Evolutionary conservation across 1,284 basidiomycete species (phyloP), one percentile per base, ranked within the genome.

Genomic region (Naganishia liquefaciens): DNA sequence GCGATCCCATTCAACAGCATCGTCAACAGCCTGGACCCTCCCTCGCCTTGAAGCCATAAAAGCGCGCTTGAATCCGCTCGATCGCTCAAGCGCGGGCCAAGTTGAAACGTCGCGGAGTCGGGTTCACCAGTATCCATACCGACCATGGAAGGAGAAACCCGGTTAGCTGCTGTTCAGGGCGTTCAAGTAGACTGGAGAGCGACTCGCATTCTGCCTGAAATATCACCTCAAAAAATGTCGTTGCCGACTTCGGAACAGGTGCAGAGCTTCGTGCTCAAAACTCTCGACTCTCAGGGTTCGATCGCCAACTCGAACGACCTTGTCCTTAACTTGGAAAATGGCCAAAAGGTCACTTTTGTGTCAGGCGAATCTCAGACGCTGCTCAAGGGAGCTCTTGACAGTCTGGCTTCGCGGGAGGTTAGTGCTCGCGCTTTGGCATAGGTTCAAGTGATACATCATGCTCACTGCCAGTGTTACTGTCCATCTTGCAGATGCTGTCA

Each of bases 351-450:
- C 28, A 57, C 54, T 40, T 86, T 88, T 1, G 76, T 82, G 19
- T 84, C 86, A 62, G 85, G 87, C 75, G 88, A 90, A 75, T 84
- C 84, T 55, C 93, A 95, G 81, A 87, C 88, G 70, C 82, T 83
- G 63, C 85, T 96, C 72, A 87, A 93, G 63, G 90, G 90, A 70
- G 91, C 90, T 7, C 82, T 97, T 68, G 94, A 94, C 79, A 93
- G 90, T 55, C 82, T 97, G 65, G 81, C 84, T 19, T 90, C 89
- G 77, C 88, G 90, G 76, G 90, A 95, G 74, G 93, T 90, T 75
- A 69, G 86, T 81, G 27, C 25, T 17, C 39, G 10, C 28, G n/a
- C 9, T 19, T 69, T 39, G 51, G 64, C 19, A 13, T 30, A 3
- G 51, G 15, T n/a, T 55, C 21, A 40, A 3, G 33, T 3, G 23